phyloP scores from a whole-genome alignment of 192 early-diverging fungal species.

The Podochytrium sp. region DNA sequence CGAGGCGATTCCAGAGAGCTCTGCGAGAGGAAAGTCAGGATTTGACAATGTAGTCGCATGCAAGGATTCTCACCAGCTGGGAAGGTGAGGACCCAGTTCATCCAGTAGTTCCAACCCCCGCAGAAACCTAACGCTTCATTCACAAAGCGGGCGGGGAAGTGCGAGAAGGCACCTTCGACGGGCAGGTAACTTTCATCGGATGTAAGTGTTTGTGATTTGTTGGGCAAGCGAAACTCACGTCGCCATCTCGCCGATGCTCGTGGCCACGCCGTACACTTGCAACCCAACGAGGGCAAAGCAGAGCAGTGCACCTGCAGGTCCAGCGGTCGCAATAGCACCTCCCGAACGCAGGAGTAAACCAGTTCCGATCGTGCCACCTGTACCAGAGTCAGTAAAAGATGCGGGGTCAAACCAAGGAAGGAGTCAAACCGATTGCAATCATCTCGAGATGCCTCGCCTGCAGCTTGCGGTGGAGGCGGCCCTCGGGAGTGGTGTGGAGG shows the following conservation, averaged over 20 bases:
- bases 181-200: slow-evolving; percentile 63
- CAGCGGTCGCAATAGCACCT: slow-evolving; percentile 66
- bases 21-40: no score
- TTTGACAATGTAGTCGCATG: no score
- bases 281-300: slow-evolving; percentile 51
- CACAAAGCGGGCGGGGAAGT: slow-evolving; percentile 76
- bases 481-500: neutral
- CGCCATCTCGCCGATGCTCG: slow-evolving; percentile 80
- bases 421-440: slow-evolving; percentile 65
- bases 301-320: slow-evolving; percentile 77
- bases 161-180: slow-evolving; percentile 79
- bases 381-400: neutral
- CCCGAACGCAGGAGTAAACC: slow-evolving; percentile 84
- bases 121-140: slow-evolving; percentile 70
- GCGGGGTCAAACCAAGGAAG: neutral
- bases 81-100: slow-evolving; percentile 40
- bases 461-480: slow-evolving; percentile 45
- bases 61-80: no score
- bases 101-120: slow-evolving; percentile 42
- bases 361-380: slow-evolving; percentile 48
- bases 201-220: neutral
- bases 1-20: slow-evolving; percentile 76
- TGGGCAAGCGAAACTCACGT: slow-evolving; percentile 43
- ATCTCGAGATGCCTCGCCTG: slow-evolving; percentile 54
- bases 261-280: slow-evolving; percentile 49